These are phyloP conservation scores for Vararia minispora DNA, from an alignment of 768 basidiomycete genomes.

Conservation along the genomic window DNA sequence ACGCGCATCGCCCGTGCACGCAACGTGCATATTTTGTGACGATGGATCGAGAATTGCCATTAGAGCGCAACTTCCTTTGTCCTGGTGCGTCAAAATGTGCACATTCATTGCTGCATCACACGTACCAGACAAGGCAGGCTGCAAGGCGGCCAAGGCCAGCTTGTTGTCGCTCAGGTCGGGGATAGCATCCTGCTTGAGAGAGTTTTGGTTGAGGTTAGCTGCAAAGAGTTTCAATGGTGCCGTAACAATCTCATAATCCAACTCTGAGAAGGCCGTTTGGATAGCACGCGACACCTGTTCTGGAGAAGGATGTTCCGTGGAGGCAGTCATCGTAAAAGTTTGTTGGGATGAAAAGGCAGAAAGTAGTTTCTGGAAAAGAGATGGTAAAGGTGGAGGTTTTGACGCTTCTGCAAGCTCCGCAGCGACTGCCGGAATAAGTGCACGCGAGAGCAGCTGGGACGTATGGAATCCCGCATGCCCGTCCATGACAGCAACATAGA, in stretches of 20 bases:
- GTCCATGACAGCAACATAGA: slow-evolving; percentile 87
- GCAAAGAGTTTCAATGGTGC: slow-evolving; percentile 68
- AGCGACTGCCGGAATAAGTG: slow-evolving; percentile 76
- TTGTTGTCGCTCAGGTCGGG: slow-evolving; percentile 66
- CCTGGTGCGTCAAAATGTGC: slow-evolving; percentile 10
- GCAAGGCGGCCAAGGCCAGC: slow-evolving; percentile 58
- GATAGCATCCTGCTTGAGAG: slow-evolving; percentile 35
- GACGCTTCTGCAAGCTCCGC: slow-evolving; percentile 44
- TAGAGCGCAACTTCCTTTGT: slow-evolving; percentile 79
- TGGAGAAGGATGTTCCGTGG: slow-evolving; percentile 35
- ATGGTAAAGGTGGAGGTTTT: slow-evolving; percentile 18
- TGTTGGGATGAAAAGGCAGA: slow-evolving; percentile 22
- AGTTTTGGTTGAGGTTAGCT: slow-evolving; percentile 38
- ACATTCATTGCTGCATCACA: not conserved
- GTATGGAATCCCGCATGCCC: slow-evolving; percentile 84
- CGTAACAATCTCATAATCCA: slow-evolving; percentile 79
- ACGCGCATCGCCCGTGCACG: slow-evolving; percentile 86
- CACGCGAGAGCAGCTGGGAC: slow-evolving; percentile 69
- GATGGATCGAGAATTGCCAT: slow-evolving; percentile 82
- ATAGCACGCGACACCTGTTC: slow-evolving; percentile 53
- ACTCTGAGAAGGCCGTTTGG: slow-evolving; percentile 61
- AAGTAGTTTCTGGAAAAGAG: slow-evolving; percentile 25
- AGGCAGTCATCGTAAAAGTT: slow-evolving; percentile 17
- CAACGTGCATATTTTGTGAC: slow-evolving; percentile 75
- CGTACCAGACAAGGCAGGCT: slow-evolving; percentile 71